phyloP scores from a whole-genome alignment of 345 rosid genomes.

The Mangifera indica region DNA sequence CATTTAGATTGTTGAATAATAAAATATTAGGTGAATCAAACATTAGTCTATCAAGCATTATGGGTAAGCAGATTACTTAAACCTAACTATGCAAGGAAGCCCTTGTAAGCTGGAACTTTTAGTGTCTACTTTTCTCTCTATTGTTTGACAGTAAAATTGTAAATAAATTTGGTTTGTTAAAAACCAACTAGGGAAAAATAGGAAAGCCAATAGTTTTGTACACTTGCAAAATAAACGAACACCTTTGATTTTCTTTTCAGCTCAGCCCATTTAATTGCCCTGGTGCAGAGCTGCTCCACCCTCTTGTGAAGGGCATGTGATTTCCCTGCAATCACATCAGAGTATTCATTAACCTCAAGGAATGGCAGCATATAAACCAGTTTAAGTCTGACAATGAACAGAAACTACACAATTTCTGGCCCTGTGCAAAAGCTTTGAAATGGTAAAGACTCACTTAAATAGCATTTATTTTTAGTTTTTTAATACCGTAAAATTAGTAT shows the following conservation, averaged over 20 bases:
- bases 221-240: conserved; percentile 17
- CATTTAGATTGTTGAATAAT: not conserved
- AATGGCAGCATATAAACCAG: not conserved
- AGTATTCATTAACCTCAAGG: conserved; percentile 1
- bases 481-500: not conserved
- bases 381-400: conserved; percentile 7
- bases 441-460: not conserved
- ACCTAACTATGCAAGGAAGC: not conserved
- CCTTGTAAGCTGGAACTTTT: not conserved
- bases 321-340: conserved; percentile 60
- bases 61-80: not conserved
- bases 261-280: conserved; percentile 94
- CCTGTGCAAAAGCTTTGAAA: not conserved
- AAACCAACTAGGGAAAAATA: not conserved
- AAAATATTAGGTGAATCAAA: not conserved
- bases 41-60: not conserved
- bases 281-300: conserved; percentile 96
- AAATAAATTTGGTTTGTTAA: not conserved
- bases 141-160: not conserved
- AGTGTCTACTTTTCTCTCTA: not conserved
- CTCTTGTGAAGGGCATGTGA: conserved; percentile 99
- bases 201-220: not conserved
- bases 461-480: not conserved
- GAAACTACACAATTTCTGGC: conserved; percentile 1
- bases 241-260: conserved; percentile 93